Evolutionary conservation across 129 eudicot genomes (phyloP), one percentile per base, ranked within the genome.

Genomic region (Kitagawia praeruptora): DNA sequence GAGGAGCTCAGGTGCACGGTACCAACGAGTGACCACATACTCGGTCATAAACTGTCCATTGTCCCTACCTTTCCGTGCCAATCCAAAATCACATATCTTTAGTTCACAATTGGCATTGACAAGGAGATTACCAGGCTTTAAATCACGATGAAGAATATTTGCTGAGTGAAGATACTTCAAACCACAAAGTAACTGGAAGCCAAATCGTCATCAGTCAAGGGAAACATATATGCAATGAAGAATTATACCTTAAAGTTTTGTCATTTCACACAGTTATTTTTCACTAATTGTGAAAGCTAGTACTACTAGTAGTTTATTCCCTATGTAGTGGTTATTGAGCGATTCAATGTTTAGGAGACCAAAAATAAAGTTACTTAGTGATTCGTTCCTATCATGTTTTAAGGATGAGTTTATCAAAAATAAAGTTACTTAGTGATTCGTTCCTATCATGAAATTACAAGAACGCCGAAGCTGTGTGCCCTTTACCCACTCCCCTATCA

Each of bases 21-120:
- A 92, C 96, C 96, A 90, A 23, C 97, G 89, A 54, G 97, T 92
- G 79, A 92, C 97, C 5, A 92, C 97, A 53, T 92, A 92, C 83
- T 92, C 96, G 0, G 97, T 92, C 97, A 92, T 92, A 45, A 92
- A 85, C 34, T 90, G 96, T 47, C 88, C 93, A 9, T 89, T 83
- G 66, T 87, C 91, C 75, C 83, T 86, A 82, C 89, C 84, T 3
- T 92, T 92, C 38, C 97, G 84, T n/a, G 97, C 97, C 28, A 92
- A 88, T n/a, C 97, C 97, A 34, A 92, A 92, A 80, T 92, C 97
- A 78, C 97, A 90, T 41, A 92, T 92, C 82, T 92, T 92, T 34
- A 92, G 89, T 67, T 90, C 93, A 56, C 96, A 90, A 56, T 90
- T 88, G 13, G 93, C 90, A 4, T 92, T 92, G 77, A 92, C 84